A percentile compares a stretch with the other conserved stretches of the same genome.
phyloP scores from a whole-genome alignment of 1,284 basidiomycete species.

The Cutaneotrichosporon cyanovorans region DNA sequence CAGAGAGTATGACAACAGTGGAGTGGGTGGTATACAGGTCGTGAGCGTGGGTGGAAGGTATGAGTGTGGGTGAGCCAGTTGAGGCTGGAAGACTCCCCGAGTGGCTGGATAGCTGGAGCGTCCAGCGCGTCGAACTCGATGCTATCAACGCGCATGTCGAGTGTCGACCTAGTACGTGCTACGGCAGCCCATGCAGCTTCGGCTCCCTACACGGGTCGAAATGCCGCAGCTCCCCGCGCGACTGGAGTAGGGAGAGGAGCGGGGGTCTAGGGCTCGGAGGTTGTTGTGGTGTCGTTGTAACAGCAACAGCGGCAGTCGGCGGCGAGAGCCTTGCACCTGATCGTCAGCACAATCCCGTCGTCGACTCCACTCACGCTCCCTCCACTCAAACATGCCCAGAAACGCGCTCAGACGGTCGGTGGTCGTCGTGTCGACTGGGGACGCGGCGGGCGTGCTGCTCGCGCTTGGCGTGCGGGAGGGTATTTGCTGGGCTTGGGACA shows the following conservation, averaged over 20 bases:
- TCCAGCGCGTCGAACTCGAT: no score
- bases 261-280: slow-evolving; percentile 2
- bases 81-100: no score
- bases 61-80: no score
- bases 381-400: slow-evolving; percentile 22
- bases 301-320: background rate
- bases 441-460: slow-evolving; percentile 8
- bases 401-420: slow-evolving; percentile 24
- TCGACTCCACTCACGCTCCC: slow-evolving; percentile 8
- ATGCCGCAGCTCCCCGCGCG: slow-evolving; percentile 20
- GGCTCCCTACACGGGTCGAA: slow-evolving; percentile 40
- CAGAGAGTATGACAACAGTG: background rate
- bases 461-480: slow-evolving; percentile 3
- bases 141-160: no score
- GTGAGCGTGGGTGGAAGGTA: no score
- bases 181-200: slow-evolving; percentile 33
- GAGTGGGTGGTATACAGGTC: background rate
- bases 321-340: no score
- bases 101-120: no score
- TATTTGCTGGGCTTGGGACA: slow-evolving; percentile 1
- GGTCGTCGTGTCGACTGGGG: slow-evolving; percentile 3
- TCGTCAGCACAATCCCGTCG: no score
- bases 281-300: background rate
- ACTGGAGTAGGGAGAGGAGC: slow-evolving; percentile 11
- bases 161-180: background rate